These are phyloP conservation scores for Boletus rufocinnamomeus DNA, from an alignment of 768 basidiomycete genomes.

Conservation along the genomic window DNA sequence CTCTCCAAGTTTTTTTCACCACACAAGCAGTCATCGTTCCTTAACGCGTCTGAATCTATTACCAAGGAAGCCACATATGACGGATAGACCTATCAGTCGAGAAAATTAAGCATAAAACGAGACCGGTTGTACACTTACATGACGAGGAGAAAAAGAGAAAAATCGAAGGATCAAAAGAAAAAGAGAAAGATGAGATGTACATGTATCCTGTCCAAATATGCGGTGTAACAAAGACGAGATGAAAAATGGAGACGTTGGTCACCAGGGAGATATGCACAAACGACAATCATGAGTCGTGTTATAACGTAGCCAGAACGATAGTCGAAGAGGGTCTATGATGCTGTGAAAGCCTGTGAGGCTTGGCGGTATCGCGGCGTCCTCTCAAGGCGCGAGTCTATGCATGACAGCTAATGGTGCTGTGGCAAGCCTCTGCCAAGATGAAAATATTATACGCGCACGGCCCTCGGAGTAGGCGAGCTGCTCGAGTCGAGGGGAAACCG, in stretches of 20 bases:
- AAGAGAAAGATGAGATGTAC: background rate
- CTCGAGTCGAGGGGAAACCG: constrained; percentile 31
- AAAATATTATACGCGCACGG: constrained; percentile 18
- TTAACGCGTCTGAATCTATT: no score
- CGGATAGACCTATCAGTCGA: background rate
- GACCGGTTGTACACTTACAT: constrained; percentile 14
- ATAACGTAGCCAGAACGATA: background rate
- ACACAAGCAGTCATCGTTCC: no score
- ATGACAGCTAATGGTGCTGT: background rate
- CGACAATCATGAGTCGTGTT: background rate
- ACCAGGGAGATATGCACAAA: background rate
- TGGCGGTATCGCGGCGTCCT: background rate
- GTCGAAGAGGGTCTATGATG: background rate
- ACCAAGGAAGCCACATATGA: constrained; percentile 2
- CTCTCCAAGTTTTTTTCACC: no score
- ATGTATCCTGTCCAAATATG: background rate
- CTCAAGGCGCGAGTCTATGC: background rate
- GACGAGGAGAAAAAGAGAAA: constrained; percentile 1
- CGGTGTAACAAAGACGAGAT: background rate
- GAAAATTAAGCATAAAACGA: background rate
- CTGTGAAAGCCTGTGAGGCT: background rate
- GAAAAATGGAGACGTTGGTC: background rate
- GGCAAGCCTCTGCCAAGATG: background rate
- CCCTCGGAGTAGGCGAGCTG: constrained; percentile 32
- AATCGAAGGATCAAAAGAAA: constrained; percentile 1